These are phyloP conservation scores for Vitis rupestris DNA, from an alignment of 164 flowering plant species.

Conservation along the genomic window DNA sequence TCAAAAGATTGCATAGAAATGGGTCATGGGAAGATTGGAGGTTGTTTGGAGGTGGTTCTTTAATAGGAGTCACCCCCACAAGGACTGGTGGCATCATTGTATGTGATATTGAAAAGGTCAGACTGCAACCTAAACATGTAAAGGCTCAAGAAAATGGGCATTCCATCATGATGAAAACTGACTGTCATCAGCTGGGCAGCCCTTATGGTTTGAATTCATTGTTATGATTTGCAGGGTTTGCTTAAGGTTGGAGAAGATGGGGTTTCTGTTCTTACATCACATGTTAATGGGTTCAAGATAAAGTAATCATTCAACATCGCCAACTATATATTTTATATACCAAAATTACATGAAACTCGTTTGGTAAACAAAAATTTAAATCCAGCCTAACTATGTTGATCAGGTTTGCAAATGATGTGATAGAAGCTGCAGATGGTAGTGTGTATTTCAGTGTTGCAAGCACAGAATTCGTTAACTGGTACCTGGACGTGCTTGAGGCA, in stretches of 20 bases:
- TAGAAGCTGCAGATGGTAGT: constrained; percentile 57
- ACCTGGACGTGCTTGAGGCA: constrained; percentile 59
- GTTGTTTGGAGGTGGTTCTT: constrained; percentile 22
- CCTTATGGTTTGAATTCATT: no score
- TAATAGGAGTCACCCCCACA: constrained; percentile 50
- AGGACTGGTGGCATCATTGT: constrained; percentile 44
- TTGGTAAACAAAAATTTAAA: no score
- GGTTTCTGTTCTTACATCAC: constrained; percentile 42
- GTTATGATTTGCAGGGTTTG: constrained; percentile 47
- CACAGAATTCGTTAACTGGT: constrained; percentile 56
- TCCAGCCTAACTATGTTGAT: neutral
- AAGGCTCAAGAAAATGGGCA: no score
- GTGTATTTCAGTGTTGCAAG: constrained; percentile 65
- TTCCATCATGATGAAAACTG: no score
- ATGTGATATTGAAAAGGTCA: constrained; percentile 55
- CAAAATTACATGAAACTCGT: no score
- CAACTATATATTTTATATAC: no score
- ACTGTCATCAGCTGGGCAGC: no score
- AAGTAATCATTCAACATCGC: constrained; percentile 22
- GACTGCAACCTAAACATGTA: neutral
- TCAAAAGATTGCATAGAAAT: constrained; percentile 52
- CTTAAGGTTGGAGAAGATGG: constrained; percentile 52
- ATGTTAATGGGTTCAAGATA: constrained; percentile 54
- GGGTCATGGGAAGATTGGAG: constrained; percentile 73
- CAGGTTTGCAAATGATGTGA: constrained; percentile 73